phyloP scores from a whole-genome alignment of 768 basidiomycete genomes.

The Cystofilobasidium ferigula region DNA sequence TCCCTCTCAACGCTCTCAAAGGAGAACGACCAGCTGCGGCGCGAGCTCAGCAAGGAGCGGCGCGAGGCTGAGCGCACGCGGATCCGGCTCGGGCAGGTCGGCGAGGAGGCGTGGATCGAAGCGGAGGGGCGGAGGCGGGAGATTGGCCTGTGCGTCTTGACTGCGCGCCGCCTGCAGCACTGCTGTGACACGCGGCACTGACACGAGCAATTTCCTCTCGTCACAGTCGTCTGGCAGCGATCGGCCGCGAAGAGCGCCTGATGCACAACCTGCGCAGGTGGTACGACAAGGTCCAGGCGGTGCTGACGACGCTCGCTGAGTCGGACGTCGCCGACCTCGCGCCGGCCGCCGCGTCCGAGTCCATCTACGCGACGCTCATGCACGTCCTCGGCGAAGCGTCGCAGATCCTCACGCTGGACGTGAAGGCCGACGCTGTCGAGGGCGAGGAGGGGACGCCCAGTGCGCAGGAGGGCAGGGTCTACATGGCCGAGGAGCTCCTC shows the following conservation, averaged over 20 bases:
- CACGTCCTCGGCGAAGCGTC: slow-evolving; percentile 15
- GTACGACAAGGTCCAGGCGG: slow-evolving; percentile 5
- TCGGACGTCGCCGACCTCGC: neutral
- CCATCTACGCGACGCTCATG: neutral
- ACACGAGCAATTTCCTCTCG: neutral
- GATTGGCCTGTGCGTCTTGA: slow-evolving; percentile 53
- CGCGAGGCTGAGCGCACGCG: slow-evolving; percentile 47
- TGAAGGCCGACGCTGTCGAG: neutral
- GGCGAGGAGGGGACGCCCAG: slow-evolving; percentile 25
- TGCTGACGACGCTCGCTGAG: neutral
- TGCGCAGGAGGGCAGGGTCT: slow-evolving; percentile 29
- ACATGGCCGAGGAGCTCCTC: slow-evolving; percentile 37
- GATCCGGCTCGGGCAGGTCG: slow-evolving; percentile 55
- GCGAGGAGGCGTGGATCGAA: slow-evolving; percentile 60
- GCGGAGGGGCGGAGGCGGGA: slow-evolving; percentile 62
- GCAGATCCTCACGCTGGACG: slow-evolving; percentile 31
- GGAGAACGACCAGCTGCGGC: slow-evolving; percentile 45
- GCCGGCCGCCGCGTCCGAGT: neutral
- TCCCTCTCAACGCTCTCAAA: slow-evolving; percentile 50
- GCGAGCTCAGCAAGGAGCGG: slow-evolving; percentile 44
- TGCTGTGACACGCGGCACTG: slow-evolving; percentile 29
- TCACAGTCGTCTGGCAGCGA: slow-evolving; percentile 16
- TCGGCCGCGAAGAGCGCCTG: slow-evolving; percentile 23
- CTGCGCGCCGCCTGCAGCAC: slow-evolving; percentile 56
- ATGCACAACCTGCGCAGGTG: slow-evolving; percentile 20